phyloP scores from a whole-genome alignment of 2,329 filamentous ascomycete genomes.

The Trichothecium sympodiale region DNA sequence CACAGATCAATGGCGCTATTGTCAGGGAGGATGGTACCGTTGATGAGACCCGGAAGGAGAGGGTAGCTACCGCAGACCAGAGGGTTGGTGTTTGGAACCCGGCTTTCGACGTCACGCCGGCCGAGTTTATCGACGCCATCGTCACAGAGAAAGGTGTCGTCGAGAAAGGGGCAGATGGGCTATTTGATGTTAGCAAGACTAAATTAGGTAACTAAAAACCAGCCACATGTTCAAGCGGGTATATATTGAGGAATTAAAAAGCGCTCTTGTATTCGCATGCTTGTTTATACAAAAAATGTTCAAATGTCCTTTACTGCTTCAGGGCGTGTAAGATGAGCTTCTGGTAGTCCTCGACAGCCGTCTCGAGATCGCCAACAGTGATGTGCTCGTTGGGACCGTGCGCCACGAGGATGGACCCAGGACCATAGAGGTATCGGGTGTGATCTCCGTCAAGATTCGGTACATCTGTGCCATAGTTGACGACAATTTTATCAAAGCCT shows the following conservation, averaged over 20 bases:
- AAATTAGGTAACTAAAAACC: constrained; percentile 5
- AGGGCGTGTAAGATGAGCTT: constrained; percentile 50
- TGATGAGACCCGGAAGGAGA: constrained; percentile 51
- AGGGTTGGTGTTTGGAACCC: constrained; percentile 91
- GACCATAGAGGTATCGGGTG: constrained; percentile 55
- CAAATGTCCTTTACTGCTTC: not conserved
- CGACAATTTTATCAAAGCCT: constrained; percentile 72
- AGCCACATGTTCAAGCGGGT: not conserved
- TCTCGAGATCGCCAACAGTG: constrained; percentile 62
- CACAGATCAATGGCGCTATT: constrained; percentile 68
- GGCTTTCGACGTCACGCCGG: constrained; percentile 89
- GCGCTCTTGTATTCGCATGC: not conserved
- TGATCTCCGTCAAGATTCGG: constrained; percentile 63
- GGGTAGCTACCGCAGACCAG: constrained; percentile 68
- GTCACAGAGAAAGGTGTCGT: constrained; percentile 87
- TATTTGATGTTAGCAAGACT: constrained; percentile 52
- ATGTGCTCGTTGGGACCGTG: constrained; percentile 77
- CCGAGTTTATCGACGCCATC: constrained; percentile 80
- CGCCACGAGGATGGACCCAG: constrained; percentile 71
- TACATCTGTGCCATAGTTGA: constrained; percentile 92
- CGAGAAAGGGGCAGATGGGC: constrained; percentile 60
- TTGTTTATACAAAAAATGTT: not conserved
- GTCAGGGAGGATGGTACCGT: constrained; percentile 52
- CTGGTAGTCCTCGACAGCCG: constrained; percentile 70
- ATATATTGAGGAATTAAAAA: constrained; percentile 1